These are phyloP conservation scores for Capsicum pubescens DNA, from an alignment of 257 asterid genomes.

Conservation along the genomic window DNA sequence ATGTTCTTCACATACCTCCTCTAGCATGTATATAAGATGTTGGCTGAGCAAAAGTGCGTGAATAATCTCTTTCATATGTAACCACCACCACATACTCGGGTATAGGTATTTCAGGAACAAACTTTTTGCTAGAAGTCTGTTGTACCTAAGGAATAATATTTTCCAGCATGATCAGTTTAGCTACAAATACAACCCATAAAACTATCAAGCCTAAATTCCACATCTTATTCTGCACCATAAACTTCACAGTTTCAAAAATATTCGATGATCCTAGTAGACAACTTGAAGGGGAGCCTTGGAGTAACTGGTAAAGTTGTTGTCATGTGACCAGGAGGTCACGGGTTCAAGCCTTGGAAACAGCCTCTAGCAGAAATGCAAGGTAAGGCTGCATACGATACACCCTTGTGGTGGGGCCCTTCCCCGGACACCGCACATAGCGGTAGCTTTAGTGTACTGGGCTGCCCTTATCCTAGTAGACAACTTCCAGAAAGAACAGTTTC, in stretches of 20 bases:
- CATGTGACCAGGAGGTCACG: no score
- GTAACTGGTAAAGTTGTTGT: no score
- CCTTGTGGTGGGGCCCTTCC: no score
- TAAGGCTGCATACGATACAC: no score
- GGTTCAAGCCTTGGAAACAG: no score
- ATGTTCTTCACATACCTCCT: constrained; percentile 67
- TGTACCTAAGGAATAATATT: constrained; percentile 54
- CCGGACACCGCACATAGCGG: no score
- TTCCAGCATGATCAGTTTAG: neutral
- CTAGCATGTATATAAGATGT: constrained; percentile 92
- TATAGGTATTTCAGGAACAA: constrained; percentile 89
- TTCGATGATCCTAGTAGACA: neutral
- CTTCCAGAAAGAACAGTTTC: constrained; percentile 21
- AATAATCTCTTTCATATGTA: constrained; percentile 95
- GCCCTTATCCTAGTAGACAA: neutral
- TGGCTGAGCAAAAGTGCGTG: constrained; percentile 88
- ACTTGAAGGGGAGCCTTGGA: neutral
- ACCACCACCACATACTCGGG: constrained; percentile 92
- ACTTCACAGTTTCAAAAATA: neutral
- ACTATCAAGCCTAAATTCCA: neutral
- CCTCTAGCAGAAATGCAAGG: no score
- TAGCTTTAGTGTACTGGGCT: no score
- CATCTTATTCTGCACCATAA: constrained; percentile 26
- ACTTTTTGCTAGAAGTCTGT: constrained; percentile 67
- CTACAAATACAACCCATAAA: constrained; percentile 8